Conservation (phyloP, 2,329 filamentous ascomycete genomes). For the Ceratocystis eucalypticola region DNA sequence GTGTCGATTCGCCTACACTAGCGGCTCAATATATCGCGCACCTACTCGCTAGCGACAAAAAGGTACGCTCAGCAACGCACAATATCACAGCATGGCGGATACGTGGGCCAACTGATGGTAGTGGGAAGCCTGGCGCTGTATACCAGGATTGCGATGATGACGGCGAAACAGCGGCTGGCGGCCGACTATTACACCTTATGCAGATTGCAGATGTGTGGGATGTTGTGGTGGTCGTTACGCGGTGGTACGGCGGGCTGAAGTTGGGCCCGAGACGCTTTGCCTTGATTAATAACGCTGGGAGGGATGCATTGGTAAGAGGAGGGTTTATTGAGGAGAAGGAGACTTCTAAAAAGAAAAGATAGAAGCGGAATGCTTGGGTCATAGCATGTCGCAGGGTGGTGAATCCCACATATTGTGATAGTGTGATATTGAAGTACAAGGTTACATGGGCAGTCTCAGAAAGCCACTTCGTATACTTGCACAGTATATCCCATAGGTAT, state of each 20-base stretch:
- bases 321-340: conserved; percentile 48
- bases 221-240: conserved; percentile 78
- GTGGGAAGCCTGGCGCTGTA: conserved; percentile 32
- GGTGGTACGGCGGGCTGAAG: conserved; percentile 90
- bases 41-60: conserved; percentile 69
- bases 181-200: conserved; percentile 74
- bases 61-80: conserved; percentile 74
- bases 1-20: conserved; percentile 54
- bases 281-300: conserved; percentile 73
- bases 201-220: conserved; percentile 92
- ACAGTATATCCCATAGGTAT: too few species aligned
- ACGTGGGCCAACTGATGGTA: conserved; percentile 39
- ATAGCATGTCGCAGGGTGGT: too few species aligned
- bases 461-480: too few species aligned
- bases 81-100: conserved; percentile 95
- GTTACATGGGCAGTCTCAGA: too few species aligned
- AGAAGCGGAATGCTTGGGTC: not conserved
- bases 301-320: conserved; percentile 70
- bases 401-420: too few species aligned
- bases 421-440: too few species aligned
- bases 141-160: conserved; percentile 88
- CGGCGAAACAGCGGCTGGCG: conserved; percentile 83
- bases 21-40: conserved; percentile 60
- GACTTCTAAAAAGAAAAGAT: conserved; percentile 31
- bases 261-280: conserved; percentile 82